These are phyloP conservation scores for Globisporangium nagaii DNA, from an alignment of 352 stramenopile species.

Conservation along the genomic window DNA sequence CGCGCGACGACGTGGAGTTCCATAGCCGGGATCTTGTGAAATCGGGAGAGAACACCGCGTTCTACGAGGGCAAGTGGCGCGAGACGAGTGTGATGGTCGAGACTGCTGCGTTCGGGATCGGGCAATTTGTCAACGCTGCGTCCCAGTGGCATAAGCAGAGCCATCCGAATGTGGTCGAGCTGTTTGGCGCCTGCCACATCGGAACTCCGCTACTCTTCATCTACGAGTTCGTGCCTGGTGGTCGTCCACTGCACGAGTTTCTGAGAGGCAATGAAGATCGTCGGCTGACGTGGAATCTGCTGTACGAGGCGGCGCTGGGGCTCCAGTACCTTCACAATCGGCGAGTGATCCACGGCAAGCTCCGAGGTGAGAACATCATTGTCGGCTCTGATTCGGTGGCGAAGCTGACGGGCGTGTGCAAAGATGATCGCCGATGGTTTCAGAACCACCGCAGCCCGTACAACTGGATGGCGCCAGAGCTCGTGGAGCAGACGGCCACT, in stretches of 20 bases:
- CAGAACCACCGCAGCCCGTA: background rate
- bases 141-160: background rate
- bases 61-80: background rate
- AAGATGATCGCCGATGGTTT: background rate
- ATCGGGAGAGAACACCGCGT: background rate
- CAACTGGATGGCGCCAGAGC: background rate
- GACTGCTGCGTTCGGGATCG: background rate
- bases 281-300: background rate
- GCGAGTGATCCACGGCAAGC: background rate
- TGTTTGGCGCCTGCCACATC: slow-evolving; percentile 1
- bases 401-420: background rate
- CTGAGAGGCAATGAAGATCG: background rate
- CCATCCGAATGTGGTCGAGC: slow-evolving; percentile 7
- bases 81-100: slow-evolving; percentile 2
- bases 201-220: background rate
- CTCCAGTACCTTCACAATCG: background rate
- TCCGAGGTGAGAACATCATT: background rate
- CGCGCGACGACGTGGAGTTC: background rate
- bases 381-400: background rate
- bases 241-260: background rate
- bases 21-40: background rate
- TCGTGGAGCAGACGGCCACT: background rate
- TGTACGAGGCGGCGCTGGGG: background rate
- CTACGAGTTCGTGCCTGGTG: background rate
- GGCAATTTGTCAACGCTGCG: background rate